Evolutionary conservation across 192 early-diverging fungal species (phyloP), one percentile per base, ranked within the genome.

Genomic region (Linnemannia hyalina): DNA sequence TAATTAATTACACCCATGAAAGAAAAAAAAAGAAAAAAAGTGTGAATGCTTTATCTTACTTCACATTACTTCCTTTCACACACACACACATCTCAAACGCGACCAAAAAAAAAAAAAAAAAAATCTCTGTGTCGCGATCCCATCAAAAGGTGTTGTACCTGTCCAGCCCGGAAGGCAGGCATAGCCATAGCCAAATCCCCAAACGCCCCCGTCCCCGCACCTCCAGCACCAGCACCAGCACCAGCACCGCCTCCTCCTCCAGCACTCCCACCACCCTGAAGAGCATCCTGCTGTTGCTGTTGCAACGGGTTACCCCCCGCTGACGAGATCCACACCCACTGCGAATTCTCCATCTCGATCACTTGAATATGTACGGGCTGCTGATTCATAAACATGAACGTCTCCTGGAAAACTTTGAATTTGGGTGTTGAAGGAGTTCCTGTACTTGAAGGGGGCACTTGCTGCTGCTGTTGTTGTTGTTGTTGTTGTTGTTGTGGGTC

Each of bases 151-250:
- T 32, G n/a, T 29, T 75, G 35, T 78, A 75, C 82, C 77, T 83
- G 76, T 36, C 82, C 82, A 55, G 82, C 32, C 42, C 82, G 60
- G 52, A 74, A 73, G 0, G 73, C 54, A 29, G 82, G 82, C 82
- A 83, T 83, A 3, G 77, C 75, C 76, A 83, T 78, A 13, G 82
- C 82, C 63, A 80, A 76, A 26, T 84, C 82, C 47, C 82, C 82
- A 72, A 84, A 84, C 41, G 73, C 68, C 4, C 81, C 81, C 40
- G 68, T 38, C n/a, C 69, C 70, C 11, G 73, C 68, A 11, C 80
- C 80, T 52, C 73, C 68, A 3, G 36, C 47, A 4, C 47, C 73
- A 23, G 41, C 68, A n/a, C 11, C 46, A 5, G n/a, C 35, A 35
- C 35, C 35, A 35, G 1, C 35, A 35, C 35, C 35, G 35, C 35